Evolutionary conservation across 257 asterid genomes (phyloP), one percentile per base, ranked within the genome.

Genomic region (Capsicum baccatum): DNA sequence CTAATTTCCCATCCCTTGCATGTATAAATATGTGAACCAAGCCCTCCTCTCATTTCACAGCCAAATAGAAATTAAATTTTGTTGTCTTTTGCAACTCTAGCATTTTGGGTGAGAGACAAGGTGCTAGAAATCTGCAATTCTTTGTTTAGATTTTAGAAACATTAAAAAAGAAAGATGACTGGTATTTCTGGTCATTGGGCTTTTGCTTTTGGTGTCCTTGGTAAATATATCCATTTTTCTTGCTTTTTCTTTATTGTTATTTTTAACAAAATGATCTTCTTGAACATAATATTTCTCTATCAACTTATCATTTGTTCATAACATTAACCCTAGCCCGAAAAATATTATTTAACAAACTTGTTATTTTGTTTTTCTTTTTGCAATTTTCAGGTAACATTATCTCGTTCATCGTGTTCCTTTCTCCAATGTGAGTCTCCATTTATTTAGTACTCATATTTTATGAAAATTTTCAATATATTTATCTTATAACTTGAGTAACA

Each of bases 401-500:
- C 78, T 93, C 97, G 6, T 92, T 92, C 90, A 70, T 90, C 92
- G 97, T 93, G 69, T 92, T 84, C 85, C 93, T 93, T 9, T 87
- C 97, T 80, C 95, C 97, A 35, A 58, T 93, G 95, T 92, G 71
- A 91, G 92, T 80, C 39, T 54, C 16, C 21, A 48, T 37, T 12
- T 73, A 17, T 9, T 37, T 21, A 9, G 35, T 12, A 33, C 0
- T 44, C 33, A 12, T 14, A 6, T 16, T 19, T 42, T 5, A 11
- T 8, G 5, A 1, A 21, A 67, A 9, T 44, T 6, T 48, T 50
- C 17, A 0, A 0, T 21, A 52, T 47, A 33, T 76, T 6, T 42
- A 16, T 3, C 13, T 57, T 80, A 15, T 80, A 6, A 57, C n/a
- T n/a, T 26, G 4, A 58, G 4, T 44, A 16, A 48, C 9, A 10